Evolutionary conservation across 495 filamentous ascomycete genomes (phyloP).

Genomic region (Massariosphaeria phaeospora): DNA sequence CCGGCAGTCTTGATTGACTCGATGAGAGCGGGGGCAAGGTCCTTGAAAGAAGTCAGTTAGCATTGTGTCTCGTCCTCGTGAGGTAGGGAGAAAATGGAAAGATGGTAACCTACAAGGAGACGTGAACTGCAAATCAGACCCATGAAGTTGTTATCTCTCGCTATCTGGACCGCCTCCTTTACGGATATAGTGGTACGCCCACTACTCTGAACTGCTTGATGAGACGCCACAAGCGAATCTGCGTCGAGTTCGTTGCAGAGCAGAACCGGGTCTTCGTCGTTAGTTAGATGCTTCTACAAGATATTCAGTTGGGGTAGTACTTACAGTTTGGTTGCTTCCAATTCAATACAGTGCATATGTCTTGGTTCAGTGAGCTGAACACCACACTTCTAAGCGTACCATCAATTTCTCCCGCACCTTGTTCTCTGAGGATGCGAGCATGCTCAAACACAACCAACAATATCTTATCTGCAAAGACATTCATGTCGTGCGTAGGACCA

Average conservation of each 20-base stretch:
- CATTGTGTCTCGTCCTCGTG: neutral
- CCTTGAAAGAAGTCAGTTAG: slow-evolving; percentile 46
- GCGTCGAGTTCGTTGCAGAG: slow-evolving; percentile 86
- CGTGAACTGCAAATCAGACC: slow-evolving; percentile 83
- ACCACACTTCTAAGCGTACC: slow-evolving; percentile 72
- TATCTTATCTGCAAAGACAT: slow-evolving; percentile 77
- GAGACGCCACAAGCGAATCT: slow-evolving; percentile 30
- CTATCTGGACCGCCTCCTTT: slow-evolving; percentile 90
- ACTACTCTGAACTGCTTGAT: slow-evolving; percentile 51
- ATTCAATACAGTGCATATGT: slow-evolving; percentile 86
- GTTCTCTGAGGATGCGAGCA: slow-evolving; percentile 69
- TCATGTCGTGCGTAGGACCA: slow-evolving; percentile 74
- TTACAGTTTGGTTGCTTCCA: slow-evolving; percentile 98
- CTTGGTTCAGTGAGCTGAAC: slow-evolving; percentile 84
- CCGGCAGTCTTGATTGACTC: slow-evolving; percentile 92
- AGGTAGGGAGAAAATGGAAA: neutral
- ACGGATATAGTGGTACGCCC: slow-evolving; percentile 72
- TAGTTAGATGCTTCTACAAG: neutral
- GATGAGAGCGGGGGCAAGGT: slow-evolving; percentile 85
- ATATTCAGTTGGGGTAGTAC: slow-evolving; percentile 23
- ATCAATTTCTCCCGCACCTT: slow-evolving; percentile 21
- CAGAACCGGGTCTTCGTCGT: slow-evolving; percentile 70
- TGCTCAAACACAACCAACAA: slow-evolving; percentile 86
- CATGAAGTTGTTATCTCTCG: slow-evolving; percentile 97
- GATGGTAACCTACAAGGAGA: slow-evolving; percentile 63